phyloP scores from a whole-genome alignment of 2,329 filamentous ascomycete species.

The Monosporascus sp. region DNA sequence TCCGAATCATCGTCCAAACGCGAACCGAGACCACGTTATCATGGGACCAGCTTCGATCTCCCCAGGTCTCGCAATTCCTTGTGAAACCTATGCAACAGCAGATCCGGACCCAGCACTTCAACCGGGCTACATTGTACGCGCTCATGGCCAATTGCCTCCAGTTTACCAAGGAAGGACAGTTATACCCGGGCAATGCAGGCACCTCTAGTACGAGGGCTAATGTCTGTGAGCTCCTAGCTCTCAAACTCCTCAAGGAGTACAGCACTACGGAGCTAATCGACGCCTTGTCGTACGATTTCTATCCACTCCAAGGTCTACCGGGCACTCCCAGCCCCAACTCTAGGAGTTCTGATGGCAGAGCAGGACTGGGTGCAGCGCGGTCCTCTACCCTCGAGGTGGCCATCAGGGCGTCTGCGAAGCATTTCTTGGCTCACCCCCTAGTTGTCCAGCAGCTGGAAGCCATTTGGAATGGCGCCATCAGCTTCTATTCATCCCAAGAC shows the following conservation, averaged over 20 bases:
- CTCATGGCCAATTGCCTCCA: conserved; percentile 91
- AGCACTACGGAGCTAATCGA: conserved; percentile 86
- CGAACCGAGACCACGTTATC: conserved; percentile 87
- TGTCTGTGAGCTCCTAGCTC: conserved; percentile 84
- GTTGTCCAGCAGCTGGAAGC: conserved; percentile 94
- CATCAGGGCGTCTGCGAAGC: conserved; percentile 87
- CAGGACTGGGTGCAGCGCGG: conserved; percentile 57
- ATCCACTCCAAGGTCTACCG: conserved; percentile 77
- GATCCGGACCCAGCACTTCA: conserved; percentile 78
- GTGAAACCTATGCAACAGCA: conserved; percentile 93
- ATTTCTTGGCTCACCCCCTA: conserved; percentile 84
- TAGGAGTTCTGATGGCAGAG: conserved; percentile 30
- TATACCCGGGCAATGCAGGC: conserved; percentile 77
- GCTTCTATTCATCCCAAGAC: conserved; percentile 87
- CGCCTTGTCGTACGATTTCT: conserved; percentile 90
- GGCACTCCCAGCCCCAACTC: conserved; percentile 33
- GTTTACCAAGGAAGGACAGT: conserved; percentile 80
- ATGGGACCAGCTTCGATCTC: conserved; percentile 94
- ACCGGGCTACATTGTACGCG: conserved; percentile 79
- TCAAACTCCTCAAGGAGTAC: conserved; percentile 87
- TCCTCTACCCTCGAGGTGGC: conserved; percentile 90
- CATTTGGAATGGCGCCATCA: conserved; percentile 93
- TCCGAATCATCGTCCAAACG: conserved; percentile 76
- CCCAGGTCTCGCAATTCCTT: conserved; percentile 91
- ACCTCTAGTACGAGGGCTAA: conserved; percentile 78